Base-by-base conservation (phyloP, 2,329 filamentous ascomycete genomes). In the Venturiaceae sp. region DNA sequence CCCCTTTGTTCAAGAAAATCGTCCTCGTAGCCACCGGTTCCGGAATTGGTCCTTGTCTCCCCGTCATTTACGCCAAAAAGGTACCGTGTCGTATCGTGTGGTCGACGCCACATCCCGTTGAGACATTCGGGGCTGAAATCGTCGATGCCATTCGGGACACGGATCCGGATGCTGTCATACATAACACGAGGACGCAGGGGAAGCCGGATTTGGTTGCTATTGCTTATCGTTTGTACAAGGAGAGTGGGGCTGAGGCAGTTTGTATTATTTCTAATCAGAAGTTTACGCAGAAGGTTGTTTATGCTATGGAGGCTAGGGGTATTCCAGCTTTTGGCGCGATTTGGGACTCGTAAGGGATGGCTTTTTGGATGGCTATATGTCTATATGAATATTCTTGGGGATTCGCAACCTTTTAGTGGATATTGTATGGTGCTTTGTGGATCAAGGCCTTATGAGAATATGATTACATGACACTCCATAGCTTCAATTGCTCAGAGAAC, bases 271-370 rank as follows among this genome's bases (percentile, higher is more conserved):
- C 83, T 58, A 91, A 90, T 67, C 82, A 84, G 59, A 78, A 72
- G 59, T 78, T 89, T 34, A 90, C 86, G 21, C 78, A 78, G 65
- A 82, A 82, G 72, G 77, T 90, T 1, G 86, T 90, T 0, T 87
- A 85, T 67, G 84, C 80, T 8, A 72, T 91, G 55, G 85, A 90
- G 71, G 78, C 76, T 36, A 76, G 84, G 58, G 85, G 86, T 0
- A 70, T 90, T 8, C 78, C 82, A 2, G 85, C 85, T 8, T 90
- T 81, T 71, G 87, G 87, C 6, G 85, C 87, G 8, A 87, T 91
- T 64, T 91, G 85, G 73, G 88, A 90, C 70, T n/a, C n/a, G n/a
- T n/a, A n/a, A n/a, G n/a, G n/a, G n/a, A n/a, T n/a, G n/a, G n/a
- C n/a, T n/a, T n/a, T n/a, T n/a, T n/a, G n/a, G n/a, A n/a, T n/a